phyloP scores from a whole-genome alignment of 2,329 filamentous ascomycete genomes.

The Colletotrichum truncatum region DNA sequence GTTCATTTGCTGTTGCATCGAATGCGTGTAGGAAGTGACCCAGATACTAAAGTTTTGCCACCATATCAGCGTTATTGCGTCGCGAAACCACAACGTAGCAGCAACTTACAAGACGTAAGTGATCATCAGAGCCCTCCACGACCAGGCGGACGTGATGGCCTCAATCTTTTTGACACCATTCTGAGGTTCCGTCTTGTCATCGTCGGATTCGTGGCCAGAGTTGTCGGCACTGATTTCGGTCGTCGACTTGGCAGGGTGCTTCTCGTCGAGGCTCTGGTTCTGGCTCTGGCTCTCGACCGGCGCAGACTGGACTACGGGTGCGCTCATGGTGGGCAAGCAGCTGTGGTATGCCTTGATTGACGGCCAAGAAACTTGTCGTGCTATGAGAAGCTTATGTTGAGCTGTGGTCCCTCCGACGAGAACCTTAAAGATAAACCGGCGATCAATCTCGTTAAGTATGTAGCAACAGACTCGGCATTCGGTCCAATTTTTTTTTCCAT shows the following conservation, averaged over 20 bases:
- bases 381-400: not conserved
- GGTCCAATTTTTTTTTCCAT: not conserved
- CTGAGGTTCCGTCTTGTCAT: not conserved
- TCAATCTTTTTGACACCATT: conserved; percentile 26
- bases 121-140: conserved; percentile 43
- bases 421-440: not conserved
- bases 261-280: conserved; percentile 16
- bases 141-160: conserved; percentile 47
- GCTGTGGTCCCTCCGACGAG: not conserved
- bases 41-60: conserved; percentile 44
- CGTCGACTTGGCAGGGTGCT: conserved; percentile 1
- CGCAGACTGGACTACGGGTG: not conserved
- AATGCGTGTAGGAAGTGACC: conserved; percentile 52
- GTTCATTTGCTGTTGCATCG: conserved; percentile 49
- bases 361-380: not conserved
- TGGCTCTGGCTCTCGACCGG: conserved; percentile 1
- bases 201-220: not conserved
- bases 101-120: conserved; percentile 49
- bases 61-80: too few relatives aligned
- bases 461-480: not conserved
- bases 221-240: conserved; percentile 7
- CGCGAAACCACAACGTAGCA: too few relatives aligned
- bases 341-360: not conserved
- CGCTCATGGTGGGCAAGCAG: conserved; percentile 8
- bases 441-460: not conserved